phyloP scores from a whole-genome alignment of 768 basidiomycete genomes.

The Suillus fuscotomentosus region DNA sequence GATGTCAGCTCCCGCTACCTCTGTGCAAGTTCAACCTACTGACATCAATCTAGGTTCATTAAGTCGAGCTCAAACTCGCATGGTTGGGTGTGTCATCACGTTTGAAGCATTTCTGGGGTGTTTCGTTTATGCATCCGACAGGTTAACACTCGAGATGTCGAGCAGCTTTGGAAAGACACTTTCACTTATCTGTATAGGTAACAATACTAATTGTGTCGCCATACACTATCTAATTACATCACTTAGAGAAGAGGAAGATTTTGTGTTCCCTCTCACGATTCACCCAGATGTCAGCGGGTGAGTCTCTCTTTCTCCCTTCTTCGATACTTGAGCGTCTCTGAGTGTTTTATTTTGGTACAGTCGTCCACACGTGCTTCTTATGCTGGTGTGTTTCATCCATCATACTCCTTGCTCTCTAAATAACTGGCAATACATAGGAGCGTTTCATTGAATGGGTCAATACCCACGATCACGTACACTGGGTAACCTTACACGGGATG shows the following conservation, averaged over 20 bases:
- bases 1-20: constrained; percentile 42
- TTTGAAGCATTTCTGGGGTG: neutral
- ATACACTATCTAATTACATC: neutral
- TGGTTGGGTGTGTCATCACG: constrained; percentile 50
- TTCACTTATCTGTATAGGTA: constrained; percentile 68
- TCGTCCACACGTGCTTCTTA: constrained; percentile 68
- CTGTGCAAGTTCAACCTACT: neutral
- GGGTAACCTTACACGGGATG: constrained; percentile 72
- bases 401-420: neutral
- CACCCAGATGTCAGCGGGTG: constrained; percentile 77
- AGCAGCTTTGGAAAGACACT: constrained; percentile 75
- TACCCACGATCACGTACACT: constrained; percentile 65
- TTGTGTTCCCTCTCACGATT: constrained; percentile 76
- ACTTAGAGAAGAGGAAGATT: constrained; percentile 56
- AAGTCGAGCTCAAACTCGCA: constrained; percentile 67
- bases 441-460: constrained; percentile 77
- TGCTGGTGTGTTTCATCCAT: constrained; percentile 48
- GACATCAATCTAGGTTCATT: constrained; percentile 52
- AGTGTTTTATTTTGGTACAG: constrained; percentile 27
- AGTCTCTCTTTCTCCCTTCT: constrained; percentile 16
- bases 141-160: constrained; percentile 66
- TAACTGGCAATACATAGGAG: constrained; percentile 37
- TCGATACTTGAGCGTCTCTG: constrained; percentile 1
- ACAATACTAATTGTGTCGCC: neutral
- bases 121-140: constrained; percentile 16